These are phyloP conservation scores for Ascochyta fabae DNA, from an alignment of 2,329 filamentous ascomycete species.

Conservation along the genomic window DNA sequence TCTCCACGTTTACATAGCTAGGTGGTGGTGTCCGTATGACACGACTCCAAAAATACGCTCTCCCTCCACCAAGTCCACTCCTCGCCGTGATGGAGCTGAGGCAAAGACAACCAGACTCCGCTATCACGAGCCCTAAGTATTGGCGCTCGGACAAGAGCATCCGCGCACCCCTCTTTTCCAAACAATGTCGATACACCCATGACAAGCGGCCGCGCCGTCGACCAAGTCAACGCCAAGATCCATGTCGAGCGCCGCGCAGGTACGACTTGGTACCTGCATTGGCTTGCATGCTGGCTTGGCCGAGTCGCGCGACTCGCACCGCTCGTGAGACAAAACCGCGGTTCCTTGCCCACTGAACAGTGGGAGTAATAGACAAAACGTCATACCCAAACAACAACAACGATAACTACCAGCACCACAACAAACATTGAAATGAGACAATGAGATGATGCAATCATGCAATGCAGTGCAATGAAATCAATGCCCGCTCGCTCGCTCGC, in stretches of 20 bases:
- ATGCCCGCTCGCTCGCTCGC: neutral
- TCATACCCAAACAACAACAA: neutral
- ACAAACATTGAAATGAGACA: too few species aligned
- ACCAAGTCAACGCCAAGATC: neutral
- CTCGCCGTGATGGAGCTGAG: neutral
- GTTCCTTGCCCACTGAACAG: neutral
- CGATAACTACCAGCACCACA: neutral
- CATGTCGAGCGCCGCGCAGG: neutral
- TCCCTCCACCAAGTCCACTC: neutral
- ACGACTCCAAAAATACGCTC: neutral
- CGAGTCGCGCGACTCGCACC: neutral
- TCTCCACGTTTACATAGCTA: neutral
- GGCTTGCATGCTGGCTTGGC: neutral
- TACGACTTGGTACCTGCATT: neutral
- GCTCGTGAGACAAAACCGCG: neutral
- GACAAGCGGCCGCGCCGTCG: neutral
- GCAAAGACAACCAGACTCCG: neutral
- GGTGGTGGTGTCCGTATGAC: neutral
- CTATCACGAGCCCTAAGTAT: constrained; percentile 9
- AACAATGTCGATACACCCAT: neutral
- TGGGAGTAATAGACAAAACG: neutral
- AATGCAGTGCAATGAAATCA: too few species aligned
- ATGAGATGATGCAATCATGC: too few species aligned
- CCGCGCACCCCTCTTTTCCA: neutral
- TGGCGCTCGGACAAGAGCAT: neutral